Evolutionary conservation across 202 grass and related monocot species (phyloP), one percentile per base, ranked within the genome.

Genomic region (Elaeis oleifera): DNA sequence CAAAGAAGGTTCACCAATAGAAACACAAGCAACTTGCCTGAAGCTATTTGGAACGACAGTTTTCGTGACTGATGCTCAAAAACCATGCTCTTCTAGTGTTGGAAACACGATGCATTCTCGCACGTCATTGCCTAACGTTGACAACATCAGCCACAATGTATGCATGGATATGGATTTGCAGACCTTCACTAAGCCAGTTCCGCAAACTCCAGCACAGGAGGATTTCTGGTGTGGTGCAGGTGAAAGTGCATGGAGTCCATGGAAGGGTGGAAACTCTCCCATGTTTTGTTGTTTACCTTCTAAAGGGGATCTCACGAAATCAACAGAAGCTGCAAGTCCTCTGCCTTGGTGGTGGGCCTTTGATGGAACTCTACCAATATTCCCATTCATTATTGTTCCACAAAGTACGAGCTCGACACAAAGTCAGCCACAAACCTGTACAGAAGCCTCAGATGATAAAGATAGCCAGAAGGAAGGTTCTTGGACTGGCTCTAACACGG

Each of bases 11-110:
- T 75, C 78, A 1, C 71, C 53, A 18, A 23, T 50, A 64, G 73
- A 71, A 61, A 61, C 67, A 16, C 92, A 77, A 66, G 65, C 84
- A 78, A 82, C 87, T 51, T 74, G 76, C 32, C 63, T 91, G 57
- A 96, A 86, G 79, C 74, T 91, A 6, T 96, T 96, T 54, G 92
- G 92, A 48, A 91, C 69, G 79, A 97, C 79, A 2, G 82, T 97
- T 32, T 54, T 85, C 21, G 71, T 97, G 23, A 67, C 70, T 11
- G 77, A 86, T 24, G 65, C 60, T 15, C 78, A 70, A 58, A 85
- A 79, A 65, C 55, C 23, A 44, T 65, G 59, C 56, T 70, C 58
- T 55, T 74, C 58, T 0, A 54, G 79, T 51, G 19, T 13, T 0
- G 68, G 19, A 1, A n/a, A 44, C 16, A 50, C 50, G 19, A 20